A percentile compares a stretch with the other conserved stretches of the same genome.
Conservation (phyloP, 1,284 basidiomycete genomes). For the Athelia sp. region DNA sequence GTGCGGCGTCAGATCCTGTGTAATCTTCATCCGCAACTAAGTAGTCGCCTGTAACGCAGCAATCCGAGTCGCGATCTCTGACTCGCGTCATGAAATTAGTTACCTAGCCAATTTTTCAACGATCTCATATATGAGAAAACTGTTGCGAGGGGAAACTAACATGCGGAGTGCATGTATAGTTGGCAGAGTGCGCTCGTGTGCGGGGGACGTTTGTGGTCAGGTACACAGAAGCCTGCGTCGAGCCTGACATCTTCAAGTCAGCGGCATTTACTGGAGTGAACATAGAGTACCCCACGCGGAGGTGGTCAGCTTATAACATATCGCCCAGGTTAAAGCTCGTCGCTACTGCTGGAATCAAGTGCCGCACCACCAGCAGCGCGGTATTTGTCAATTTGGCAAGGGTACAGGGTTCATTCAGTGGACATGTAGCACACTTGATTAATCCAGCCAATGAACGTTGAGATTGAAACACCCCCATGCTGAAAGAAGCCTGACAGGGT, state of each 20-base stretch:
- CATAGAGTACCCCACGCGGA: background rate
- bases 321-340: background rate
- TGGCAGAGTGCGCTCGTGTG: background rate
- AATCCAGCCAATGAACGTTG: background rate
- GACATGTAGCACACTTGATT: background rate
- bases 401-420: background rate
- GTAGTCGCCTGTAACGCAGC: background rate
- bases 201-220: background rate
- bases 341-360: background rate
- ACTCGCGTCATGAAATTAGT: background rate
- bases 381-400: background rate
- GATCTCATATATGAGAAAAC: no score
- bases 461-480: background rate
- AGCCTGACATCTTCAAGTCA: no score
- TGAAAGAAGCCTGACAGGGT: background rate
- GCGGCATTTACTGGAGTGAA: background rate
- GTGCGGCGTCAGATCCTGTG: background rate
- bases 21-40: background rate
- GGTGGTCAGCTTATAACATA: background rate
- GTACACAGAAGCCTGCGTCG: background rate
- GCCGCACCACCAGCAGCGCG: background rate
- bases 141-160: background rate
- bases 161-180: background rate
- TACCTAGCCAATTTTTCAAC: background rate
- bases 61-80: background rate